Evolutionary conservation across 176 grass and related monocot genomes (phyloP).

Genomic region (Aegilops umbellulata): DNA sequence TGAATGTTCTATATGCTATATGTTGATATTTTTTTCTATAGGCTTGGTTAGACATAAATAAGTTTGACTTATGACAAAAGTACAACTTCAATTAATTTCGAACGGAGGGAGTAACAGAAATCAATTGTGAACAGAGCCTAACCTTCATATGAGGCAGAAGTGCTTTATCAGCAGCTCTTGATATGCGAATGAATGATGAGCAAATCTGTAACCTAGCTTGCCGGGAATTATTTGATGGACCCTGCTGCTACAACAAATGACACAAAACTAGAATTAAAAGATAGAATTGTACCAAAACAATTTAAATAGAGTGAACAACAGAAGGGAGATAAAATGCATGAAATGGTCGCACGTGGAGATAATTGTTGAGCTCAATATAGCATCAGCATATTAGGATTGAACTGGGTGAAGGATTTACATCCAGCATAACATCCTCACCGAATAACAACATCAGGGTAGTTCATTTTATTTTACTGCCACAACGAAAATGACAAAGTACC

Average conservation of each 20-base stretch:
- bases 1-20: background rate
- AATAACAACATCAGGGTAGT: background rate
- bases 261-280: background rate
- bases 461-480: conserved; percentile 2
- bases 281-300: conserved; percentile 20
- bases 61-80: background rate
- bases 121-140: conserved; percentile 19
- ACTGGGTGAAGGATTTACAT: conserved; percentile 4
- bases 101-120: conserved; percentile 1
- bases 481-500: conserved; percentile 44
- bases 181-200: conserved; percentile 92
- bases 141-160: conserved; percentile 99
- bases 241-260: conserved; percentile 49
- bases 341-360: background rate
- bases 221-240: conserved; percentile 71
- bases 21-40: background rate
- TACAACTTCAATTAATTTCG: background rate
- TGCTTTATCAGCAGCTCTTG: conserved; percentile 90
- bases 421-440: background rate
- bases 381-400: conserved; percentile 13
- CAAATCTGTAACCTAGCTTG: conserved; percentile 95
- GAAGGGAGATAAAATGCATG: conserved; percentile 21
- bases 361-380: background rate
- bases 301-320: background rate
- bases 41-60: background rate